phyloP scores from a whole-genome alignment of 2,329 filamentous ascomycete species.

The Ophioceras dolichostomum region DNA sequence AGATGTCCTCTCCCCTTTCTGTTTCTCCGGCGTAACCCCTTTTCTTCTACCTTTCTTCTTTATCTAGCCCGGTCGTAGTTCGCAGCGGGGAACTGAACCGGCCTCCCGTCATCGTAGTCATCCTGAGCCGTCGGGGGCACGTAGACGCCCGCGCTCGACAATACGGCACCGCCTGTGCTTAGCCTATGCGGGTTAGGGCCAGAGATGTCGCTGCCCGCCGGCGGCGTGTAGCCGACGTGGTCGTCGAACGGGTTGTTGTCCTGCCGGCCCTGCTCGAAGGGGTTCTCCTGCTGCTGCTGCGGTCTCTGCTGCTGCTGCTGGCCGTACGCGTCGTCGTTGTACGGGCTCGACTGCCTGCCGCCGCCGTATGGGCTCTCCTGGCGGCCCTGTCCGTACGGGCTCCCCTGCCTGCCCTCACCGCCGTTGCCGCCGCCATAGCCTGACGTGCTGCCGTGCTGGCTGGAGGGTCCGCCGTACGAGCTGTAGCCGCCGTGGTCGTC shows the following conservation, averaged over 20 bases:
- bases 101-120: conserved; percentile 30
- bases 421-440: conserved; percentile 4
- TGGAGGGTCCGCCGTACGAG: not conserved
- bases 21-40: no score
- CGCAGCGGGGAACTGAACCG: conserved; percentile 41
- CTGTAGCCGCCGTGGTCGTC: conserved; percentile 22
- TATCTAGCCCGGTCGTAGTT: conserved; percentile 39
- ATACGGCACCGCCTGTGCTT: not conserved
- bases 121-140: conserved; percentile 26
- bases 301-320: conserved; percentile 1
- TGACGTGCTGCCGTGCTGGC: conserved; percentile 2
- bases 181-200: conserved; percentile 3
- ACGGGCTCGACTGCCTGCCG: conserved; percentile 4
- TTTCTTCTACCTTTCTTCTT: no score
- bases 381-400: not conserved
- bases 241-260: conserved; percentile 32
- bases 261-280: conserved; percentile 7
- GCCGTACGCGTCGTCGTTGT: conserved; percentile 12
- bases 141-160: conserved; percentile 17
- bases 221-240: conserved; percentile 15
- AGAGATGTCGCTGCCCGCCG: conserved; percentile 11
- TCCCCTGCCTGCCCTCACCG: conserved; percentile 1
- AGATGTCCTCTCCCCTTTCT: no score
- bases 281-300: conserved; percentile 11
- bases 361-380: conserved; percentile 4